Conservation (phyloP, 148 eudicot genomes). For the Cornus florida region DNA sequence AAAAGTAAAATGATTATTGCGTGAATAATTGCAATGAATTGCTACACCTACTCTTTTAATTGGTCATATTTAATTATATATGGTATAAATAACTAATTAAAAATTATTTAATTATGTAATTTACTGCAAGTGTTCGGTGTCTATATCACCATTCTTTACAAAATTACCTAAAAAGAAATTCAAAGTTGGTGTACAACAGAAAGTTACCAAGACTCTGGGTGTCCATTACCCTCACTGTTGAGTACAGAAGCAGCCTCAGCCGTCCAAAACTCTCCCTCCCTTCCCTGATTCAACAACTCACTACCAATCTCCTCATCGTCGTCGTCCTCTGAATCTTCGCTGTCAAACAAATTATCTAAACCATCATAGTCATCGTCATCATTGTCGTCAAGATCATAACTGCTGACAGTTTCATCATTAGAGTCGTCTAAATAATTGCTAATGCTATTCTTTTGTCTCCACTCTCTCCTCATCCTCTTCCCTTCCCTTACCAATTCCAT, state of each 20-base stretch:
- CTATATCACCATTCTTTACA: too few relatives aligned
- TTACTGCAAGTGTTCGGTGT: too few relatives aligned
- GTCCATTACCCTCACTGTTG: constrained; percentile 16
- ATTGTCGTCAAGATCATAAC: constrained; percentile 17
- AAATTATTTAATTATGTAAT: too few relatives aligned
- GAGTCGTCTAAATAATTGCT: constrained; percentile 11
- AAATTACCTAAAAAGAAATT: too few relatives aligned
- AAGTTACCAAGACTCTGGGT: constrained; percentile 59
- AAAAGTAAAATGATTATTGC: too few relatives aligned
- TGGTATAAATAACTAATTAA: too few relatives aligned
- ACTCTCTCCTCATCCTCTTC: constrained; percentile 67
- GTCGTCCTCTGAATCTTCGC: constrained; percentile 41
- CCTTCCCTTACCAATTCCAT: constrained; percentile 68
- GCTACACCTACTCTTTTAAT: too few relatives aligned
- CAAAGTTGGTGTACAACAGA: not conserved
- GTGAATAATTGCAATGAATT: too few relatives aligned
- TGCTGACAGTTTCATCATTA: constrained; percentile 18
- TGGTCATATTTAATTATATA: too few relatives aligned
- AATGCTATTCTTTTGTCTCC: constrained; percentile 27
- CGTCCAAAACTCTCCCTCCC: constrained; percentile 54
- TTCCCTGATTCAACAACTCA: constrained; percentile 26
- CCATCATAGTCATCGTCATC: constrained; percentile 41
- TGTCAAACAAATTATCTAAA: constrained; percentile 53
- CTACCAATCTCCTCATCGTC: constrained; percentile 8
- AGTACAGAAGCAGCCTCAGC: constrained; percentile 19